Base-by-base conservation (phyloP, 352 stramenopile species). In the Nothophytophthora sp. region DNA sequence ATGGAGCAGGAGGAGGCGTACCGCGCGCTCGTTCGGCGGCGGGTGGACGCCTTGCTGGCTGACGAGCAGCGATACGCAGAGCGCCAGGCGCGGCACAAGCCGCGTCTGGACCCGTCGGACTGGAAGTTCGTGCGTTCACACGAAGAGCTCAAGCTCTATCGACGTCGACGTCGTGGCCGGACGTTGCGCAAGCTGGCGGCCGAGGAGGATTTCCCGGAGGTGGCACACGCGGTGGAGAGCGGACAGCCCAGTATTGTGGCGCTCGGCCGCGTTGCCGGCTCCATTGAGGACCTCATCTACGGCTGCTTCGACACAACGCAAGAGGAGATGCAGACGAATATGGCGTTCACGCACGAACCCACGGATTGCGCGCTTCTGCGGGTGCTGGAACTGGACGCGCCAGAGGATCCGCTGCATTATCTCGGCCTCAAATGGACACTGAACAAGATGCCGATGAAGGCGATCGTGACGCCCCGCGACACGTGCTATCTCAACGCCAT, bases 251-350 rank as follows among this genome's bases (percentile, higher is more conserved):
- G 51, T 9, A 67, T 86, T 50, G 53, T 81, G 11, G 63, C 66
- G 12, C 37, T 80, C 8, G 72, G 72, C 7, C 45, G 57, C 19
- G 60, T 84, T n/a, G 54, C 69, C 13, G 75, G 75, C 6, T 69
- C 73, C 10, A 63, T 86, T 16, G 70, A 86, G 27, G 70, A 81
- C 29, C 27, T 81, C 35, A 34, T 86, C 18, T 86, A 81, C 50
- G 75, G 75, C 3, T 55, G 48, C 33, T 68, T 79, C 55, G 71
- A 70, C 56, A 50, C 53, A 13, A 72, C 58, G 4, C 53, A 74
- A 16, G 63, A 78, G 1, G 67, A 80, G 23, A 54, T 66, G 38
- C 66, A 79, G 42, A 73, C 73, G 8, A 73, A 59, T 4, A 64
- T 71, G 37, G 25, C 54, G 20, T 82, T 51, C 35, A 44, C 60